A percentile compares a stretch with the other conserved stretches of the same genome.
Evolutionary conservation across 345 rosid genomes (phyloP).

Genomic region (Turritis glabra): DNA sequence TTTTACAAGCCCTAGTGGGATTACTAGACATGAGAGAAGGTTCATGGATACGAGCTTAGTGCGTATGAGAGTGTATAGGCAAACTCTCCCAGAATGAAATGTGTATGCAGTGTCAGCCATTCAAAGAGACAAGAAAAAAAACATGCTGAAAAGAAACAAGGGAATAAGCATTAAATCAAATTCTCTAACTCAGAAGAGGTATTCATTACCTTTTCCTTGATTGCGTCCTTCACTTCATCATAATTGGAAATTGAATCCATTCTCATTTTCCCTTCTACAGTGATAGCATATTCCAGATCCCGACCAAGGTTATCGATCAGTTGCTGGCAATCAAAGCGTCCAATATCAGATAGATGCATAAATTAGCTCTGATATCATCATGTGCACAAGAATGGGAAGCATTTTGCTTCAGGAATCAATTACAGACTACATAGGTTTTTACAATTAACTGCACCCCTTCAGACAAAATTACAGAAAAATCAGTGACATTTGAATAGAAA

Average conservation of each 20-base stretch:
- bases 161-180: slow-evolving; percentile 11
- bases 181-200: slow-evolving; percentile 24
- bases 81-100: slow-evolving; percentile 17
- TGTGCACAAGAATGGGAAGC: background rate
- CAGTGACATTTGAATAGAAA: slow-evolving; percentile 13
- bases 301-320: slow-evolving; percentile 84
- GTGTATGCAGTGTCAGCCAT: slow-evolving; percentile 21
- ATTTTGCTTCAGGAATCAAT: slow-evolving; percentile 16
- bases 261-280: slow-evolving; percentile 92
- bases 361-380: background rate
- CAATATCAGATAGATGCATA: slow-evolving; percentile 35
- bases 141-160: slow-evolving; percentile 6
- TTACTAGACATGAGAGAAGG: slow-evolving; percentile 21
- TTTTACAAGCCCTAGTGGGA: slow-evolving; percentile 4
- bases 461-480: background rate
- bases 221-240: slow-evolving; percentile 80
- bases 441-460: background rate
- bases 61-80: slow-evolving; percentile 20
- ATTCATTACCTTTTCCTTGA: slow-evolving; percentile 64
- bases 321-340: slow-evolving; percentile 57
- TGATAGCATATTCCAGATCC: slow-evolving; percentile 92
- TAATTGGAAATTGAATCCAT: slow-evolving; percentile 80
- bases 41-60: background rate
- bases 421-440: slow-evolving; percentile 3
- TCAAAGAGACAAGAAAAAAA: slow-evolving; percentile 26